Evolutionary conservation across 768 basidiomycete genomes (phyloP).

Genomic region (Podaxis sp.): DNA sequence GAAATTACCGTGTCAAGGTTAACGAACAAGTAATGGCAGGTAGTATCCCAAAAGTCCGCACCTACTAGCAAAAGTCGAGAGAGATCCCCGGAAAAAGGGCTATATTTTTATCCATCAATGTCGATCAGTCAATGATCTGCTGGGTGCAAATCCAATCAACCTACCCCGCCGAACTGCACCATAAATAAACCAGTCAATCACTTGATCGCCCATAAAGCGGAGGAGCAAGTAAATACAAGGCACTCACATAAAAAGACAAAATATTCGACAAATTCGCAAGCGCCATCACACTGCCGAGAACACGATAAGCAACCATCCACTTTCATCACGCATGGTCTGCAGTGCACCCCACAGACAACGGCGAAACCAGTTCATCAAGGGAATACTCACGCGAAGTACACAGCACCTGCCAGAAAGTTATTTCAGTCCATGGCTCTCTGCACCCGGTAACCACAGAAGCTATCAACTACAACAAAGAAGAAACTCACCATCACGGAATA

Average conservation of each 20-base stretch:
- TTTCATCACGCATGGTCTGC: neutral
- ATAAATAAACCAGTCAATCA: neutral
- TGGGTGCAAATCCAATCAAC: neutral
- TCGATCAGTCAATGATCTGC: neutral
- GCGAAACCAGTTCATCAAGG: neutral
- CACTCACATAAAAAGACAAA: constrained; percentile 32
- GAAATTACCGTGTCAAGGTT: neutral
- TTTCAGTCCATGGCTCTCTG: neutral
- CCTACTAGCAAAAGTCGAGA: constrained; percentile 52
- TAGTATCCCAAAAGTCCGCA: constrained; percentile 21
- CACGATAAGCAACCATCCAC: neutral
- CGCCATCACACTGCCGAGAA: constrained; percentile 44
- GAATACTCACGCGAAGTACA: constrained; percentile 51
- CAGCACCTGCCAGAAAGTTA: constrained; percentile 34
- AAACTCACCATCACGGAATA: constrained; percentile 49
- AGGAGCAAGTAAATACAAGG: neutral
- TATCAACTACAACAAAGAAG: neutral
- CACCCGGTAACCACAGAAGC: neutral
- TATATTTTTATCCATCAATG: constrained; percentile 15
- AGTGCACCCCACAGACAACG: neutral
- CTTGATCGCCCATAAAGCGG: constrained; percentile 6
- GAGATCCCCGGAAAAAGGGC: constrained; percentile 43
- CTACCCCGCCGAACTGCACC: constrained; percentile 26
- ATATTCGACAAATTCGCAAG: constrained; percentile 48
- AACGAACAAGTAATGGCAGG: neutral